Conservation (phyloP, 1,139 yeast genomes). For the Magnusiomyces sp. region DNA sequence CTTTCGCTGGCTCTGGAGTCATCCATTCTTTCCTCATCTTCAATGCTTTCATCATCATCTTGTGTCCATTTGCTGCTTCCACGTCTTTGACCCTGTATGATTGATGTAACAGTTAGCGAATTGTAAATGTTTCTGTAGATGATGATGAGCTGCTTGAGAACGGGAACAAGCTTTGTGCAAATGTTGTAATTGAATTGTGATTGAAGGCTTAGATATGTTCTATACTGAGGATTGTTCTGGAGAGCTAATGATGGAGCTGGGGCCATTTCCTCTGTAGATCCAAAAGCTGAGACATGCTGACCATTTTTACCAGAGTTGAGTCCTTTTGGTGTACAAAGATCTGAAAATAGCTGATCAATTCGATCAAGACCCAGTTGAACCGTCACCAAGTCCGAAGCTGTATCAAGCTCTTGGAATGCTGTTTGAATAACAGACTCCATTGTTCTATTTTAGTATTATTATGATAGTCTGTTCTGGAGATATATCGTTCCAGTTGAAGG, state of each 20-base stretch:
- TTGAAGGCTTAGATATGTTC: neutral
- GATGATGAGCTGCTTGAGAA: neutral
- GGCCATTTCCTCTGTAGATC: neutral
- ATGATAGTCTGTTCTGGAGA: too few relatives aligned
- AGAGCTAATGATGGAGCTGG: neutral
- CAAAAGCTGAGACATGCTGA: neutral
- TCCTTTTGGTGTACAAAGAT: neutral
- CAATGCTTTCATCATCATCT: neutral
- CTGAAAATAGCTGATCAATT: neutral
- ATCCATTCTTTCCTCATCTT: neutral
- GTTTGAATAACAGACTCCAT: constrained; percentile 1
- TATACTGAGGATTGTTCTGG: neutral
- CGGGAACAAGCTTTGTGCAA: neutral
- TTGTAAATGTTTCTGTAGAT: too few relatives aligned
- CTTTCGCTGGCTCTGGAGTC: neutral
- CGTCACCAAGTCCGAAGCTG: neutral
- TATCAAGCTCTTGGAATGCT: neutral
- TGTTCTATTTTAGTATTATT: neutral
- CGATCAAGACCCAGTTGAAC: neutral
- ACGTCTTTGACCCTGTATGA: too few relatives aligned
- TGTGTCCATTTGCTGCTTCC: neutral
- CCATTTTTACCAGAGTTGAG: neutral
- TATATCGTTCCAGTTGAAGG: too few relatives aligned
- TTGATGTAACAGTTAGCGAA: too few relatives aligned
- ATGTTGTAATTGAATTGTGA: neutral